phyloP scores from a whole-genome alignment of 1,139 yeast species.

The Suhomyces choctaworum region DNA sequence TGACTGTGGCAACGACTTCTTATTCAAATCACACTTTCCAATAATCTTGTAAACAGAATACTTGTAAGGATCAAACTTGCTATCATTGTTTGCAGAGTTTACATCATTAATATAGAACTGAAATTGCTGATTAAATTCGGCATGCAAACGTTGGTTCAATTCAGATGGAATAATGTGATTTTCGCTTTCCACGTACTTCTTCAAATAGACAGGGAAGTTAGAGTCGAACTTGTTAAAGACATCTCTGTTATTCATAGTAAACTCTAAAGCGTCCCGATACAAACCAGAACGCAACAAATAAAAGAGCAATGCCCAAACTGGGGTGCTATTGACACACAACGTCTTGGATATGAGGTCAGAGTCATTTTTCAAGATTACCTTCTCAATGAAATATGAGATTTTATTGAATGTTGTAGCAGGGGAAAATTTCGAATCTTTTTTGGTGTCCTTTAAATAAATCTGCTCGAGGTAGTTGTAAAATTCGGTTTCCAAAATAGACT shows the following conservation, averaged over 20 bases:
- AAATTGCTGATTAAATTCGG: slow-evolving; percentile 84
- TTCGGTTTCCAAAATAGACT: slow-evolving; percentile 67
- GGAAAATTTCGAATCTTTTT: slow-evolving; percentile 48
- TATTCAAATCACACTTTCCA: slow-evolving; percentile 84
- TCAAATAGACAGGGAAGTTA: slow-evolving; percentile 77
- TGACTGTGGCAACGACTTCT: slow-evolving; percentile 68
- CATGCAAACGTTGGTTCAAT: slow-evolving; percentile 66
- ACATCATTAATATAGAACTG: slow-evolving; percentile 55
- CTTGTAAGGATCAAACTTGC: slow-evolving; percentile 75
- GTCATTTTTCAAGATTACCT: slow-evolving; percentile 43
- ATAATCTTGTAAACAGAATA: slow-evolving; percentile 87
- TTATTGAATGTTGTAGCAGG: slow-evolving; percentile 74
- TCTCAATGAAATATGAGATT: slow-evolving; percentile 64
- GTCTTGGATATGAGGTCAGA: slow-evolving; percentile 36
- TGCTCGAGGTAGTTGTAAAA: slow-evolving; percentile 74
- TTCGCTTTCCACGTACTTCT: slow-evolving; percentile 65
- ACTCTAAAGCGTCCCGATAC: slow-evolving; percentile 66
- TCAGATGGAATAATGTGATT: slow-evolving; percentile 54
- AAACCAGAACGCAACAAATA: slow-evolving; percentile 85
- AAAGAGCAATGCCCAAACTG: slow-evolving; percentile 90
- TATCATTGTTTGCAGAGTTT: slow-evolving; percentile 34
- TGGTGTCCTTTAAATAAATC: slow-evolving; percentile 61
- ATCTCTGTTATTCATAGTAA: slow-evolving; percentile 40
- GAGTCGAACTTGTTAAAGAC: slow-evolving; percentile 79
- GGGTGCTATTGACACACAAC: slow-evolving; percentile 68